Conservation (phyloP, 441 rosid species). For the Metrosideros polymorpha region DNA sequence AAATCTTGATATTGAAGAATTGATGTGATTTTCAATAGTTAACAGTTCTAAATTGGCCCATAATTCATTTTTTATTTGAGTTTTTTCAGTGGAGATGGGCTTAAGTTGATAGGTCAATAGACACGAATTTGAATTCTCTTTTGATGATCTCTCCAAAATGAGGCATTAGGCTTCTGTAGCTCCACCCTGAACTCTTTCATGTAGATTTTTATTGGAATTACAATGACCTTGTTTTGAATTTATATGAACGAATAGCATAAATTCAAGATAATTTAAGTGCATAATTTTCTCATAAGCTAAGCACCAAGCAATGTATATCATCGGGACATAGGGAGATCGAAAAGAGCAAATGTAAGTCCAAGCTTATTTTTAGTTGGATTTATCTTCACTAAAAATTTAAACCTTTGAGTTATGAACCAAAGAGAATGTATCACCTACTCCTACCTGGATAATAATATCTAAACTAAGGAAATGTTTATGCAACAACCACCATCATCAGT, state of each 20-base stretch:
- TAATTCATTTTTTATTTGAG: background rate
- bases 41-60: background rate
- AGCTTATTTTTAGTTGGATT: background rate
- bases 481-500: background rate
- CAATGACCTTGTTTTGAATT: background rate
- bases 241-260: background rate
- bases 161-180: background rate
- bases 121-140: background rate
- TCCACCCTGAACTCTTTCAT: background rate
- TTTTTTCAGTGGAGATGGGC: background rate
- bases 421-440: background rate
- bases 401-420: background rate
- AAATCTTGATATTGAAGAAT: background rate
- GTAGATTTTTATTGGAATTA: background rate
- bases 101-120: background rate
- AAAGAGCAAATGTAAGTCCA: background rate
- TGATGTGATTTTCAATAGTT: background rate
- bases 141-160: background rate
- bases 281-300: background rate
- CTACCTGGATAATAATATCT: background rate
- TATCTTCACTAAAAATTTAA: background rate
- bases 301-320: background rate
- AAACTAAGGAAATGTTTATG: background rate
- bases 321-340: background rate
- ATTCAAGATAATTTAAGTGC: background rate